Conservation (phyloP, 768 basidiomycete genomes). For the Termitomyces heimii region DNA sequence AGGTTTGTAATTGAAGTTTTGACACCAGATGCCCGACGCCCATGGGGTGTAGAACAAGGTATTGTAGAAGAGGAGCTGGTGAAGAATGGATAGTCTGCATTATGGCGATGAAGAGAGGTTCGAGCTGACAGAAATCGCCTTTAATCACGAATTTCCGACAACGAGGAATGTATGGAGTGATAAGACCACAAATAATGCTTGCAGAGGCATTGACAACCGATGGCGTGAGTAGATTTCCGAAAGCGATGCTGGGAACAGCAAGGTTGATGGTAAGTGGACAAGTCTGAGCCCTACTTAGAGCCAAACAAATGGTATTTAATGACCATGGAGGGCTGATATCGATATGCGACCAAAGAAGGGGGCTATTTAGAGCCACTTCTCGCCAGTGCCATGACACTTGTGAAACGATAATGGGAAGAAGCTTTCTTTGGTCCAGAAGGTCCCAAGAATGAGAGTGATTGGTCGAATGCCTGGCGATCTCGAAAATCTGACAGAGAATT, state of each 20-base stretch:
- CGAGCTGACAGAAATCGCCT: constrained; percentile 12
- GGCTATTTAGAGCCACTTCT: constrained; percentile 8
- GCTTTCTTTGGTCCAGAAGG: neutral
- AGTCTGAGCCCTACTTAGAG: constrained; percentile 5
- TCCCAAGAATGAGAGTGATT: constrained; percentile 3
- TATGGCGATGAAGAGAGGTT: constrained; percentile 9
- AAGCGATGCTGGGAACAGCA: constrained; percentile 6
- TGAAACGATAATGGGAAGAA: constrained; percentile 8
- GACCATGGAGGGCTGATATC: constrained; percentile 15
- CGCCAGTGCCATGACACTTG: constrained; percentile 15
- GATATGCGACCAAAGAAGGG: constrained; percentile 13
- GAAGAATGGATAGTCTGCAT: constrained; percentile 3
- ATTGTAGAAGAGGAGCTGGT: constrained; percentile 5
- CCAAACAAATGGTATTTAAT: constrained; percentile 4
- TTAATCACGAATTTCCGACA: constrained; percentile 12
- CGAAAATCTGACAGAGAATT: constrained; percentile 10
- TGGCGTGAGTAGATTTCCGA: constrained; percentile 7
- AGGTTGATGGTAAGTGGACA: constrained; percentile 11
- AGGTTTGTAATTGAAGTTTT: neutral
- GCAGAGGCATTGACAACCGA: constrained; percentile 9
- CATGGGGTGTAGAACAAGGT: constrained; percentile 7
- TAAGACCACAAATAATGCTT: constrained; percentile 2
- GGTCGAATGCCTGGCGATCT: constrained; percentile 1
- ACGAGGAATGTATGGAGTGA: constrained; percentile 8
- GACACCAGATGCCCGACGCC: neutral